Base-by-base conservation (phyloP, 768 basidiomycete species). In the Rhizopogon vulgaris region DNA sequence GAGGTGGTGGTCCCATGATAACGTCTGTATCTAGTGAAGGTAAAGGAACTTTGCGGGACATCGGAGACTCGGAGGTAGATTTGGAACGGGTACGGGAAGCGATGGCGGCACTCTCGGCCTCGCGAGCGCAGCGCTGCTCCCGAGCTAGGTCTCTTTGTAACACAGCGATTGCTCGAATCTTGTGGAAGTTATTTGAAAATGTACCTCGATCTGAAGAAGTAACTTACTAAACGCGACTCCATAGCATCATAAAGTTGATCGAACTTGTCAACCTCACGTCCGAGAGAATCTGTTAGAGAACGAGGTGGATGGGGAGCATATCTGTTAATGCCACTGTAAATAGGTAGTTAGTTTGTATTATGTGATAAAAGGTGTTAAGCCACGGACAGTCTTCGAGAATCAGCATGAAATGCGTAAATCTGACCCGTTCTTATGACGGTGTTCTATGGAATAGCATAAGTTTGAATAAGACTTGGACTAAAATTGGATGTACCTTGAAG, bases 191-290 rank as follows among this genome's bases (percentile, higher is more conserved):
- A 32, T 38, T 22, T 18, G 52, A 30, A 41, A 47, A 45, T 46
- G 41, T 37, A 34, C 39, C 7, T 17, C 38, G 36, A 30, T 10
- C 14, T 12, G 52, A n/a, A 41, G 46, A 38, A 37, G 25, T 37
- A 39, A 68, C 82, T 65, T 65, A 82, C 89, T 57, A 92, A 59
- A 48, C 82, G 80, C 38, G 81, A 77, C 64, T 91, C 90, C 46
- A 92, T 80, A 1, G 82, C 72, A 61, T 92, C 90, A 59, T 87
- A 88, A 4, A 90, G 56, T 58, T 89, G 86, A 60, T 91, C 87
- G 58, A 85, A 91, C 60, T 79, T 84, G 63, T 90, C 87, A 3
- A 90, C 71, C 60, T 89, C 87, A 36, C 79, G 79, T 14, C 87
- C 84, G 32, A 92, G 73, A 15, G 84, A 75, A 3, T 80, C 71